Conservation (phyloP, 2,329 filamentous ascomycete species). For the Hypoxylon rubiginosum region DNA sequence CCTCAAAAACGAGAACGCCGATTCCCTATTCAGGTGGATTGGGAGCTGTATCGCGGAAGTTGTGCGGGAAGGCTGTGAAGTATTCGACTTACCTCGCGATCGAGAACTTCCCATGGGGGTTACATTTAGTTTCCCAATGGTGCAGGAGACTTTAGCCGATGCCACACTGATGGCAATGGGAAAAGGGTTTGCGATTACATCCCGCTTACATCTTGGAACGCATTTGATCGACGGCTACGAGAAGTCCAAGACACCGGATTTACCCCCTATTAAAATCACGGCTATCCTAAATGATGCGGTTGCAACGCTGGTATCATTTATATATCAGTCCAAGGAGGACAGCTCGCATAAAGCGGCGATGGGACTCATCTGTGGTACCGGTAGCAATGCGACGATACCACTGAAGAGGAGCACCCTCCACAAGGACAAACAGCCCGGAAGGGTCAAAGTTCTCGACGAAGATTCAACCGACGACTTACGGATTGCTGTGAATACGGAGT, state of each 20-base stretch:
- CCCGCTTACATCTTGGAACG: constrained; percentile 71
- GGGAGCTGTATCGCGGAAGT: constrained; percentile 82
- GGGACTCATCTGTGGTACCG: constrained; percentile 86
- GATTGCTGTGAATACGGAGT: constrained; percentile 86
- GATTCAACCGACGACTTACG: constrained; percentile 66
- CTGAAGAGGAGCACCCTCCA: constrained; percentile 74
- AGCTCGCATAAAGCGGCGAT: constrained; percentile 76
- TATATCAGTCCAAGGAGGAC: constrained; percentile 75
- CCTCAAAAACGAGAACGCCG: constrained; percentile 79
- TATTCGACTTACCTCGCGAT: constrained; percentile 58
- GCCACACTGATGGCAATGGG: constrained; percentile 78
- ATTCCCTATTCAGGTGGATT: constrained; percentile 85
- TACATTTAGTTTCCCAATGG: constrained; percentile 79
- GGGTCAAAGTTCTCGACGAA: constrained; percentile 63
- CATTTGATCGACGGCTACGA: constrained; percentile 72
- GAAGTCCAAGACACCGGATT: constrained; percentile 57
- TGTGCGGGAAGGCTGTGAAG: constrained; percentile 68
- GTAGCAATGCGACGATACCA: constrained; percentile 84
- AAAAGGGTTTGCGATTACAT: constrained; percentile 75
- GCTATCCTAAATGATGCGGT: constrained; percentile 88
- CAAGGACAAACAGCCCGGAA: constrained; percentile 69
- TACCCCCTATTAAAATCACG: constrained; percentile 77
- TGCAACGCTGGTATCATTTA: constrained; percentile 81
- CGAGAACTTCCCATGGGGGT: constrained; percentile 73
- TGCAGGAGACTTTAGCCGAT: constrained; percentile 71